phyloP scores from a whole-genome alignment of 192 early-diverging fungal genomes.

The Glomus cerebriforme region DNA sequence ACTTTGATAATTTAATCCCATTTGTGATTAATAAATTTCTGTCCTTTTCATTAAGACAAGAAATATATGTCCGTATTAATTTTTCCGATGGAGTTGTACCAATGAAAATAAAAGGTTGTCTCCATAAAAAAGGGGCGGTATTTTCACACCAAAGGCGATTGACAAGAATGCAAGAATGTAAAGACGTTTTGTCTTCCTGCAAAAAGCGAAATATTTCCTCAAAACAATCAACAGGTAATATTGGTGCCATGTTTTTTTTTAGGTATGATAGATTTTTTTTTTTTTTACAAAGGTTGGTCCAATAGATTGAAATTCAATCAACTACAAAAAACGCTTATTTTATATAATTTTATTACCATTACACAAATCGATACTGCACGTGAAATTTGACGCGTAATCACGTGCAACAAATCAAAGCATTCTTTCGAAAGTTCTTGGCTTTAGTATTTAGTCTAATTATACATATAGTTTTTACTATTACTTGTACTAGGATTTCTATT shows the following conservation, averaged over 20 bases:
- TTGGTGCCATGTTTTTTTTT: neutral
- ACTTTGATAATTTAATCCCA: neutral
- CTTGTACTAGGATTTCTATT: no score
- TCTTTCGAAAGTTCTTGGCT: no score
- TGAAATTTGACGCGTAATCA: no score
- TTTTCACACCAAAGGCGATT: slow-evolving; percentile 6
- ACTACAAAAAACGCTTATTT: no score
- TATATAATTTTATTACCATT: no score
- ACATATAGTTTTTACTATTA: no score
- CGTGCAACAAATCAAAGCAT: no score
- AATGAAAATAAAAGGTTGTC: neutral
- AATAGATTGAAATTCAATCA: no score
- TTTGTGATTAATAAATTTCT: neutral
- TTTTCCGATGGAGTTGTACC: neutral
- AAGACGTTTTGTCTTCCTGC: neutral
- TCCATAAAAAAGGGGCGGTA: neutral
- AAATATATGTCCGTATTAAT: neutral
- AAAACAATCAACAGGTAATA: neutral
- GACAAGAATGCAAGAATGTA: slow-evolving; percentile 16
- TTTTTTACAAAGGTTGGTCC: no score
- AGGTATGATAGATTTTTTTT: no score
- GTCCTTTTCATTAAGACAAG: neutral
- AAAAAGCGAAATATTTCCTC: neutral
- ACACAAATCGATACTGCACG: no score
- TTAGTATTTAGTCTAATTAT: no score